Conservation (phyloP, 176 grass and related monocot species). For the Pontederia paniculata region DNA sequence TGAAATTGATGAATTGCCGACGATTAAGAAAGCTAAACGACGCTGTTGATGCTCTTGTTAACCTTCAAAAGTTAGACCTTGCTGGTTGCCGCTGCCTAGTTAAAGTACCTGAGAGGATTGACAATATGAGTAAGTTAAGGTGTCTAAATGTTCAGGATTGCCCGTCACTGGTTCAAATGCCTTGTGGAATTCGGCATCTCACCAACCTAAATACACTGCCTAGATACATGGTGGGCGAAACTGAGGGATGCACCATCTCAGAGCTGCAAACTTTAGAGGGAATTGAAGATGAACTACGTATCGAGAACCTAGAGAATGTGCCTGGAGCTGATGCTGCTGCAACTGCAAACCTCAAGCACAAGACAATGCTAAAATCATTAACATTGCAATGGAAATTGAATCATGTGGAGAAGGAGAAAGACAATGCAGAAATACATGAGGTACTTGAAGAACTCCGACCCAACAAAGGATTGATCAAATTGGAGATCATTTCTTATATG, state of each 20-base stretch:
- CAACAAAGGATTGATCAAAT: constrained; percentile 29
- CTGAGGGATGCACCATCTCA: constrained; percentile 18
- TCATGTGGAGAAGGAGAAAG: not conserved
- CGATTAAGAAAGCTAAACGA: no score
- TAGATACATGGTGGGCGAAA: constrained; percentile 26
- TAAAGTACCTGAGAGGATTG: no score
- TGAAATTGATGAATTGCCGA: no score
- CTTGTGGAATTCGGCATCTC: constrained; percentile 31
- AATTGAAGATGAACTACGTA: constrained; percentile 25
- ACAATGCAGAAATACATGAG: constrained; percentile 1
- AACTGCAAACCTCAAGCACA: constrained; percentile 30
- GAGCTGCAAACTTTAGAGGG: constrained; percentile 33
- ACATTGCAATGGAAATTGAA: constrained; percentile 26
- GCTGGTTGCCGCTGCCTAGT: no score
- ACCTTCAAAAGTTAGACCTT: no score
- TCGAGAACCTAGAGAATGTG: no score
- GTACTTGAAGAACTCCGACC: constrained; percentile 41
- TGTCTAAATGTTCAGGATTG: constrained; percentile 32
- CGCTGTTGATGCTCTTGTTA: no score
- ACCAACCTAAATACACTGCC: constrained; percentile 45
- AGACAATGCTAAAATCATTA: constrained; percentile 32
- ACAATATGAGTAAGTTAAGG: constrained; percentile 31
- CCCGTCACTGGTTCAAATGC: constrained; percentile 18
- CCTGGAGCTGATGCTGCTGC: constrained; percentile 20
- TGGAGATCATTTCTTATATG: no score